A percentile compares a stretch with the other conserved stretches of the same genome.
phyloP scores from a whole-genome alignment of 176 grass and related monocot species.

The Oryza coarctata region DNA sequence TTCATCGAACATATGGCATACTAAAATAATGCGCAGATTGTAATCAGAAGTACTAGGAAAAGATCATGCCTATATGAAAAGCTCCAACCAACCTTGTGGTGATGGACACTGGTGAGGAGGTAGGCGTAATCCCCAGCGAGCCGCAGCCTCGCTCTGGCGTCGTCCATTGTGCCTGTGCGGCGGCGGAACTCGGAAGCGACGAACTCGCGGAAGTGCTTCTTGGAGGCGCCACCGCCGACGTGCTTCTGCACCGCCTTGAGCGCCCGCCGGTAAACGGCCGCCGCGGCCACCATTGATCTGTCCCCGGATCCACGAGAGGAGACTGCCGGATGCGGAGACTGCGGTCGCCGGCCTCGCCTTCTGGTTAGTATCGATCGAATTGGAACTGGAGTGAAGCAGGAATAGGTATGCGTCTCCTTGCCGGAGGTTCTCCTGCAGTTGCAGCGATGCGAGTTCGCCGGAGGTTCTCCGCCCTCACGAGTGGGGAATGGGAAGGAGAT shows the following conservation, averaged over 20 bases:
- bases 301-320: too few relatives aligned
- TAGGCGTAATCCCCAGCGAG: constrained; percentile 58
- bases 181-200: constrained; percentile 54
- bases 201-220: constrained; percentile 63
- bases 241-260: constrained; percentile 66
- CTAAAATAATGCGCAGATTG: neutral
- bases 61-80: neutral
- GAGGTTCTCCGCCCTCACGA: too few relatives aligned
- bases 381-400: too few relatives aligned
- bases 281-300: constrained; percentile 24
- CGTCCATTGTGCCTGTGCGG: constrained; percentile 33
- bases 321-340: too few relatives aligned
- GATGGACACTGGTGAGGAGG: constrained; percentile 58
- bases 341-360: too few relatives aligned
- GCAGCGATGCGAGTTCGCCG: too few relatives aligned
- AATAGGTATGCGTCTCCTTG: too few relatives aligned
- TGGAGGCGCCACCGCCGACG: constrained; percentile 35
- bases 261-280: constrained; percentile 47
- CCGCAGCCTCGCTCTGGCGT: constrained; percentile 44
- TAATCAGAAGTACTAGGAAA: neutral
- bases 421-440: too few relatives aligned
- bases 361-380: too few relatives aligned
- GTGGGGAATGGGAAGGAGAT: too few relatives aligned
- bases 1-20: constrained; percentile 9
- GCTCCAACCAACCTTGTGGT: constrained; percentile 66